Evolutionary conservation across 2,329 filamentous ascomycete species (phyloP), one percentile per base, ranked within the genome.

Genomic region (Ceratocystis ficicola): DNA sequence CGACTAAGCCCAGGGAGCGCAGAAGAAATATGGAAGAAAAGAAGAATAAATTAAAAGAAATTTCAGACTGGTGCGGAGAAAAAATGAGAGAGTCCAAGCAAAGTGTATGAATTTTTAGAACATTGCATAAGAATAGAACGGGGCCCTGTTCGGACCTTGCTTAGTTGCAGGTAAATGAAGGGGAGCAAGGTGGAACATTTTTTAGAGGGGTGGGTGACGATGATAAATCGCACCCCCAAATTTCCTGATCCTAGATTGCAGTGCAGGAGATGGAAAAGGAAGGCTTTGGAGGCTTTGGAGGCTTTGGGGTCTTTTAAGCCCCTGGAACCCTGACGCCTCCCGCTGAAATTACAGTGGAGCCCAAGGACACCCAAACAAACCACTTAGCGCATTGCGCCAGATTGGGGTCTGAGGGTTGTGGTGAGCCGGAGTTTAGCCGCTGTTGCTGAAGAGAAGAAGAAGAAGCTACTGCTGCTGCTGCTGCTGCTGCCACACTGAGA

Each of bases 101-200:
- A 60, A 61, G 12, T 44, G 60, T 28, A 46, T 62, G 36, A 62
- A 62, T 57, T 57, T 57, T 57, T 57, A 62, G 20, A 57, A 57
- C 52, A 57, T 25, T 57, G 52, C 52, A 30, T 57, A 57, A 57
- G 52, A 57, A 57, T 57, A 57, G 52, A 57, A 57, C 52, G n/a
- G 28, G 52, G 52, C 52, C 22, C 30, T 57, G 52, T 32, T 57
- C 17, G 28, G 20, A 28, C 52, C 22, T 57, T 57, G 52, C 52
- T 57, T 57, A 28, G 52, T 41, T 30, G 52, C 22, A 30, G 52
- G 52, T 57, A 57, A 57, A 57, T 57, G 52, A 57, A 57, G 52
- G 52, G 52, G 52, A 57, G 10, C 48, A 22, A 25, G 48, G 48
- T 20, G 48, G 48, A 50, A 50, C 20, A 50, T 50, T 50, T 50